Evolutionary conservation across 495 filamentous ascomycete genomes (phyloP).

Genomic region (Cercophora samala): DNA sequence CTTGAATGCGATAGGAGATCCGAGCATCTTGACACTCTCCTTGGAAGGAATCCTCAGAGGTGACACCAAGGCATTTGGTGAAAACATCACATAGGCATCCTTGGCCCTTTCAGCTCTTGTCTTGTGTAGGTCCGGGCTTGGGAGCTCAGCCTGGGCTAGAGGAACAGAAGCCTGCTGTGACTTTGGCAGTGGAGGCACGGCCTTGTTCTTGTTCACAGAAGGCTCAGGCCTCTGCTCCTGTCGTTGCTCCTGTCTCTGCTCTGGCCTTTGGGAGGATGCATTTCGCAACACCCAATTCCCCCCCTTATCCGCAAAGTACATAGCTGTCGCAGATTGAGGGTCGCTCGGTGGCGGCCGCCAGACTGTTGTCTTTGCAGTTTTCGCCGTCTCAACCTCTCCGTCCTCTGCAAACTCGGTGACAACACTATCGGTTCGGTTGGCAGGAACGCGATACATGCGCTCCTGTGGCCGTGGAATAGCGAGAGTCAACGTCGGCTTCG

Average conservation of each 20-base stretch:
- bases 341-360: constrained; percentile 43
- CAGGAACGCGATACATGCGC: constrained; percentile 6
- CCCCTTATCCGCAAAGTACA: constrained; percentile 44
- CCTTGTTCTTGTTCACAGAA: constrained; percentile 12
- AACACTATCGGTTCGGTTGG: constrained; percentile 37
- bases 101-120: constrained; percentile 40
- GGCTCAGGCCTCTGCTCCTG: not conserved
- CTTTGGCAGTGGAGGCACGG: constrained; percentile 21
- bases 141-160: constrained; percentile 31
- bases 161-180: constrained; percentile 15
- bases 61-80: constrained; percentile 28
- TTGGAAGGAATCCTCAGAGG: constrained; percentile 28
- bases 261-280: constrained; percentile 15
- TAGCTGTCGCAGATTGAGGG: constrained; percentile 37
- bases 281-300: constrained; percentile 46
- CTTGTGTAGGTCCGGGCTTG: constrained; percentile 37
- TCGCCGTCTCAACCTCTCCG: constrained; percentile 36
- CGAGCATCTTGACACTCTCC: constrained; percentile 18
- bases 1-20: constrained; percentile 31
- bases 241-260: not conserved
- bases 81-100: constrained; percentile 26
- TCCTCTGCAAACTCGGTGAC: constrained; percentile 50
- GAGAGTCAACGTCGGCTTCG: constrained; percentile 35
- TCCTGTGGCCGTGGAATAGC: constrained; percentile 29
- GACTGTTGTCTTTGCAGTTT: constrained; percentile 24